These are phyloP conservation scores for Chytriomyces sp. DNA, from an alignment of 192 early-diverging fungal genomes.

Conservation along the genomic window DNA sequence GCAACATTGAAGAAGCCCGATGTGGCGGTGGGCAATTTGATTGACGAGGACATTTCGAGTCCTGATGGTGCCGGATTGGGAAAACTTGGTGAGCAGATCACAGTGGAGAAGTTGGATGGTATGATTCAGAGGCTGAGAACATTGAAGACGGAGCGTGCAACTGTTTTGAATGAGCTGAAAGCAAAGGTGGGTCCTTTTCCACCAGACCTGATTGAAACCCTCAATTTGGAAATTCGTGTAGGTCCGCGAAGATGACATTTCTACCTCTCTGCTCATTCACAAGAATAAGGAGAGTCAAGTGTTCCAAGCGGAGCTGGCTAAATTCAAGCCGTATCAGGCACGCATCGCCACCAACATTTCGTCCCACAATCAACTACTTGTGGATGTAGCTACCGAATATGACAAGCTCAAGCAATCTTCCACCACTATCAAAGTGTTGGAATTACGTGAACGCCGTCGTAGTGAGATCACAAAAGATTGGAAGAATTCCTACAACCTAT, in stretches of 20 bases:
- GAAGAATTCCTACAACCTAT: conserved; percentile 62
- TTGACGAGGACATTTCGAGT: conserved; percentile 51
- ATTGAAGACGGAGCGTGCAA: conserved; percentile 71
- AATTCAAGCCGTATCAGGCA: conserved; percentile 80
- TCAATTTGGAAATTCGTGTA: conserved; percentile 14
- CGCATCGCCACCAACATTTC: conserved; percentile 74
- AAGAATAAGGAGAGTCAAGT: conserved; percentile 83
- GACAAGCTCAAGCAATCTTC: conserved; percentile 53
- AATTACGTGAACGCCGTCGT: conserved; percentile 72
- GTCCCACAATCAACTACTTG: conserved; percentile 73
- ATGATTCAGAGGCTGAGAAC: conserved; percentile 62
- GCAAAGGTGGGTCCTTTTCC: conserved; percentile 55
- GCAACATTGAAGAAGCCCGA: conserved; percentile 31
- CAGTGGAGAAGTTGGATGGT: conserved; percentile 66
- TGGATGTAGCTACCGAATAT: conserved; percentile 75
- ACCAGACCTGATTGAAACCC: neutral
- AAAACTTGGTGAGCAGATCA: conserved; percentile 56
- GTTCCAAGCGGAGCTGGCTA: conserved; percentile 88
- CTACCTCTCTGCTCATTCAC: conserved; percentile 74
- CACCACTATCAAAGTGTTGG: conserved; percentile 39
- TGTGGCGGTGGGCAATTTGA: conserved; percentile 53
- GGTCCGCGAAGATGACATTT: conserved; percentile 88
- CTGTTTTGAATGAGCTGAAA: conserved; percentile 74
- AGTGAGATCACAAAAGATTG: conserved; percentile 69
- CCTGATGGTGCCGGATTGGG: conserved; percentile 47